Evolutionary conservation across 2,329 filamentous ascomycete genomes (phyloP).

Genomic region (Apiospora aurea): DNA sequence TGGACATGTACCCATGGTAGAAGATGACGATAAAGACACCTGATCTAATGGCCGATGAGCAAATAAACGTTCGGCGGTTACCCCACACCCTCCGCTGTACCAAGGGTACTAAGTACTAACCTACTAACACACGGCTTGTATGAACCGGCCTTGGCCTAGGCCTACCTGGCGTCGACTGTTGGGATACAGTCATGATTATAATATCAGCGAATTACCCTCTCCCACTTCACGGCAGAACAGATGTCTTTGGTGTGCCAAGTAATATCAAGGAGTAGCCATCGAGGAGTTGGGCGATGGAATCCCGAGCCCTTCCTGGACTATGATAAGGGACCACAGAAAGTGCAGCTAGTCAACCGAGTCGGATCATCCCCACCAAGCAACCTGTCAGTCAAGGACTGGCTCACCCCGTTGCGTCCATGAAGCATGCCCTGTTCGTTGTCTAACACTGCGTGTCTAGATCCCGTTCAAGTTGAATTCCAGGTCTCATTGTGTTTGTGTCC

Average conservation of each 20-base stretch:
- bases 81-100: not conserved
- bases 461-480: not conserved
- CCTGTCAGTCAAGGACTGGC: slow-evolving; percentile 14
- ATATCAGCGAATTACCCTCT: not conserved
- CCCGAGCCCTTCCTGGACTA: not conserved
- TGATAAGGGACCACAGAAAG: not conserved
- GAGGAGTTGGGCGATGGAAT: not conserved
- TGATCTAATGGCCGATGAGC: not conserved
- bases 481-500: not conserved
- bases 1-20: too few relatives aligned
- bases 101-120: not conserved
- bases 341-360: not conserved
- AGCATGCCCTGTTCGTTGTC: slow-evolving; percentile 2
- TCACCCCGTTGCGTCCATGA: not conserved
- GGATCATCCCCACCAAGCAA: not conserved
- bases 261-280: not conserved
- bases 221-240: not conserved
- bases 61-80: not conserved
- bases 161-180: not conserved
- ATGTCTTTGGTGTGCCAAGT: not conserved
- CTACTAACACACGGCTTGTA: not conserved
- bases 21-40: too few relatives aligned
- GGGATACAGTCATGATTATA: not conserved
- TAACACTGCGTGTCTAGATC: not conserved
- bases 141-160: not conserved